Percentiles rank a stretch among this genome's conserved stretches.
Conservation (phyloP, 2,329 filamentous ascomycete species). For the Ophiostoma novo-ulmi region DNA sequence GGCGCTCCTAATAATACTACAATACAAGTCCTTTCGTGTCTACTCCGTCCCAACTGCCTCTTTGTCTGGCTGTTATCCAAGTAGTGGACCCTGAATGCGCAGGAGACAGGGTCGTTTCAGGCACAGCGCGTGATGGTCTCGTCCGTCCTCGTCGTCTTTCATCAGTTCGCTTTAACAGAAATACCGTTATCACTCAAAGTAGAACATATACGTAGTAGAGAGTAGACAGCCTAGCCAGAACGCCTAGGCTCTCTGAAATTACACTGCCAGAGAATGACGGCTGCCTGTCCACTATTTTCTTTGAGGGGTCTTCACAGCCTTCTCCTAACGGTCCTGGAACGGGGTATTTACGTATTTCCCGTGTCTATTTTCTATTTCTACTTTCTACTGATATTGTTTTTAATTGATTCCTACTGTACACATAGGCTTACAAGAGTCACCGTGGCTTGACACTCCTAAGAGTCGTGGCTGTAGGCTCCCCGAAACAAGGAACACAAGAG, state of each 20-base stretch:
- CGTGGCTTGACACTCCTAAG: neutral
- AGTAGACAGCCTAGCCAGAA: neutral
- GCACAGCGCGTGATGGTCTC: neutral
- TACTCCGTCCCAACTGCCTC: neutral
- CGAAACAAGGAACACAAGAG: constrained; percentile 5
- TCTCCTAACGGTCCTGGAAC: neutral
- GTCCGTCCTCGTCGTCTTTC: neutral
- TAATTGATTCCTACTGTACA: neutral
- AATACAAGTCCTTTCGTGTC: neutral
- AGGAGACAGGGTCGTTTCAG: neutral
- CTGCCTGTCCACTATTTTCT: neutral
- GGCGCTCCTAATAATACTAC: too few relatives aligned
- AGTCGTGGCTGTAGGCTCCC: neutral
- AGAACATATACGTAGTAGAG: neutral
- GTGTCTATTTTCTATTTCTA: neutral
- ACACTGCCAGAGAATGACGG: neutral
- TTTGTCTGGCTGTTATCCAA: neutral
- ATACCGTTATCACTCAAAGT: neutral
- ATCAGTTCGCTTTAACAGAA: neutral
- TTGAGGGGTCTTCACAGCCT: constrained; percentile 11
- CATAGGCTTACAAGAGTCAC: neutral
- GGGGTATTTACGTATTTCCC: neutral
- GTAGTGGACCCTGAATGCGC: neutral
- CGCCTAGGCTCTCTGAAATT: neutral
- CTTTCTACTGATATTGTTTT: too few relatives aligned